Evolutionary conservation across 2,329 filamentous ascomycete species (phyloP), one percentile per base, ranked within the genome.

Genomic region (Eurotiales sp.): DNA sequence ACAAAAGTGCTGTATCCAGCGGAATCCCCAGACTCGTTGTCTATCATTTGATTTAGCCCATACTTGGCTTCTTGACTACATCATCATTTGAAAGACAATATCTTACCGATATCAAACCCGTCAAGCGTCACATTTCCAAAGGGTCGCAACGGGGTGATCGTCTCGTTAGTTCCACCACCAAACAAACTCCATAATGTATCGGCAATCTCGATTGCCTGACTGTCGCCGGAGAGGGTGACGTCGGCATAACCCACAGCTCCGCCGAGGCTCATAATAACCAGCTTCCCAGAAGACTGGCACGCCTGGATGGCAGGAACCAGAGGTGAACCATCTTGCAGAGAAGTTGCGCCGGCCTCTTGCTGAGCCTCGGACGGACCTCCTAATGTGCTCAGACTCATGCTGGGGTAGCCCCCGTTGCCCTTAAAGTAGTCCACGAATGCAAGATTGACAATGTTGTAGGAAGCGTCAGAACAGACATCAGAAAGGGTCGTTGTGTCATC

Each of bases 51-150:
- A 27, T 3, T 36, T 17, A 50, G 47, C 17, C 17, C n/a, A 42
- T 12, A 7, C 10, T 17, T n/a, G 6, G 14, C 32, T 32, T 25
- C 10, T 25, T 15, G 19, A 15, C 17, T 34, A 17, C 10, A 21
- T 6, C 12, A 34, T 14, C 34, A 25, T 22, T 25, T 6, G 14
- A 11, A 39, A 1, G 4, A 19, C 3, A 25, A 8, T 2, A 23
- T 23, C 46, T 15, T 32, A 53, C 51, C 51, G 6, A 53, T 29
- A 57, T 80, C 77, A 59, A 75, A 80, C 11, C 77, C 75, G 58
- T 82, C 76, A 23, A 82, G 72, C 3, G 72, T 62, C 23, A 66
- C 67, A 53, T 72, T 59, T 0, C 72, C 73, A 55, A 80, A 80
- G 1, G 78, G 78, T 53, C 78, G 73, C 53, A 76, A 73, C 19